Base-by-base conservation (phyloP, 768 basidiomycete species). In the Heimioporus sp. region DNA sequence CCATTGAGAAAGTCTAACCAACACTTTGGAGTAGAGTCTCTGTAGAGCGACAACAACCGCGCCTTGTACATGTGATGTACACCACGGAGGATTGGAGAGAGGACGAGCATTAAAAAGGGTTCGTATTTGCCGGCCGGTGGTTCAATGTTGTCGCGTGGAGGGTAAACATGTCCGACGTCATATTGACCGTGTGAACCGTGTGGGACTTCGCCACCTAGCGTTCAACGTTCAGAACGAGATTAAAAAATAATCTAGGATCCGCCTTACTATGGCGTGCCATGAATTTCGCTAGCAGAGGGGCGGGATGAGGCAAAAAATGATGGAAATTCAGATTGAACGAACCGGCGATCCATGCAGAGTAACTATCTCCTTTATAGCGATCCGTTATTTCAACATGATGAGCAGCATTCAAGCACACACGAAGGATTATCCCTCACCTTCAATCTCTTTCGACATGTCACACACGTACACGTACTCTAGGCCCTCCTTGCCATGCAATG, bases 251-350 rank as follows among this genome's bases (percentile, higher is more conserved):
- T 28, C 16, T 36, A 9, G 15, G 7, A 10, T 43, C 5, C 5
- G n/a, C 15, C 68, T 58, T 49, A 68, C 66, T 66, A 49, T 64
- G 48, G 35, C 70, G 64, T 24, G 58, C 48, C 66, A 68, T 68
- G 31, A 68, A 66, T 42, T 57, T 64, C 4, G 68, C 66, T 68
- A 31, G 24, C 43, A 8, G 24, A 5, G 12, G 24, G 20, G n/a
- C 17, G 10, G 6, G 32, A 32, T 64, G 16, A 64, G 52, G 40
- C 13, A 10, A 46, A 13, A 12, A 21, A 40, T 1, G n/a, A 19
- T 6, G 11, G 13, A 21, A 34, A 10, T 28, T 24, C 10, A 2
- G 16, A 47, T 24, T 24, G 11, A 13, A 11, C 57, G 11, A 31
- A 70, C 66, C 66, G 40, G 64, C 58, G 36, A 64, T 49, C 66